Evolutionary conservation across 306 rosid species (phyloP).

Genomic region (Quercus alba): DNA sequence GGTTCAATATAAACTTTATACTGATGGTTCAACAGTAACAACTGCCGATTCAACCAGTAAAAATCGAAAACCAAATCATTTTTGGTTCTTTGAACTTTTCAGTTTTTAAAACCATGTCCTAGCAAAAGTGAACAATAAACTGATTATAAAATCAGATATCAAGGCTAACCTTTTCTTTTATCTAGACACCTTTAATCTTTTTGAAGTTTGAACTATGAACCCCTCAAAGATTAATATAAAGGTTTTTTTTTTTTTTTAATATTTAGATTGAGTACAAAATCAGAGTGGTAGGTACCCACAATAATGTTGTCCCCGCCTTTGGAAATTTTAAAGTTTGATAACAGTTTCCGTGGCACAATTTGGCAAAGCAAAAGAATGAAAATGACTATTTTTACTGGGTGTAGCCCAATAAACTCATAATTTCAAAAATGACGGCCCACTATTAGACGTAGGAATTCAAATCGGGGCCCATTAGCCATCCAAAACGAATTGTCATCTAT

Average conservation of each 20-base stretch:
- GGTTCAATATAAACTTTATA: too few relatives aligned
- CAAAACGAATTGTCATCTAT: not conserved
- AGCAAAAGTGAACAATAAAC: too few relatives aligned
- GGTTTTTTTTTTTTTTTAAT: not conserved
- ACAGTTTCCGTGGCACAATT: not conserved
- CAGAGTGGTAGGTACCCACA: not conserved
- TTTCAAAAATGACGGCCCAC: slow-evolving; percentile 19
- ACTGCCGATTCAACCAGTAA: too few relatives aligned
- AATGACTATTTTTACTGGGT: not conserved
- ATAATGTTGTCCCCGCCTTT: not conserved
- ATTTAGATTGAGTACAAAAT: not conserved
- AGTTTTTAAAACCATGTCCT: too few relatives aligned
- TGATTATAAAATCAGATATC: too few relatives aligned
- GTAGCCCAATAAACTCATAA: not conserved
- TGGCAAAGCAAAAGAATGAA: not conserved
- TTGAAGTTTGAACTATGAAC: not conserved
- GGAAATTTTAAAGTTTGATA: not conserved
- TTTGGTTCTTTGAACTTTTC: too few relatives aligned
- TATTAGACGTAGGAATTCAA: not conserved
- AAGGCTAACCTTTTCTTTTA: too few relatives aligned
- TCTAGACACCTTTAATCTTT: not conserved
- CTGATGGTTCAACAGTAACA: too few relatives aligned
- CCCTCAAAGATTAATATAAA: not conserved
- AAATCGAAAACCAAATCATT: too few relatives aligned
- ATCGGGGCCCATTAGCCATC: not conserved